Evolutionary conservation across 1,284 basidiomycete species (phyloP), one percentile per base, ranked within the genome.

Genomic region (Ceratobasidium sp.): DNA sequence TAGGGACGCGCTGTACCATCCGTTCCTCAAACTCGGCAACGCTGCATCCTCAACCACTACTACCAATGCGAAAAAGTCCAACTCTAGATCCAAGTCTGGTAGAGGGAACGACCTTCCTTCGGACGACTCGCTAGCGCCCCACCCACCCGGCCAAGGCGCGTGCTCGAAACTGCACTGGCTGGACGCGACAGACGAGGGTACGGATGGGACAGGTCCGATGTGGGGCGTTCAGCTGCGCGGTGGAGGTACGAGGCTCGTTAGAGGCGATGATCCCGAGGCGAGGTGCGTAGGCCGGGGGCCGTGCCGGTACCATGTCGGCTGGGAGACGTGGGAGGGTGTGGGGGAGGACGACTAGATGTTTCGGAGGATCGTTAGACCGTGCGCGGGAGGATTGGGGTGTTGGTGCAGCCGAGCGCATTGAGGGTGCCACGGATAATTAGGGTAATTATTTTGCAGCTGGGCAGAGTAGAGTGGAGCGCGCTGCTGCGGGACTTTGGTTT

Each of bases 1-100:
- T 0, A 85, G 86, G 8, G 83, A 87, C 9, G 93, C 92, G 5
- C 84, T 98, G 63, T 86, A 87, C 74, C 95, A 97, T 79, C 85
- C 87, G 0, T 97, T 96, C 82, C 84, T 97, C 32, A 76, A 67
- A 28, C 77, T 80, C 62, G 69, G 73, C 0, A 77, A 76, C 75
- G 76, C 71, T n/a, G 49, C 55, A 8, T 38, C 49, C 13, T 21
- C 50, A 14, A 21, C 32, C 14, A 38, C 50, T 18, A 4, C 18
- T 32, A 80, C 82, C 35, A 81, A 80, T 1, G 80, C 79, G 57
- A 79, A 80, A 18, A 79, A 81, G 23, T 78, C 77, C 28, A 64
- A 70, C 16, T 69, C 41, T 13, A 26, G 28, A 13, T 14, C 16
- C 13, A 26, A 55, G 52, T 18, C 14, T 14, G 16, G 52, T 14